Evolutionary conservation across 805 yeast genomes (phyloP), one percentile per base, ranked within the genome.

Genomic region (Candida nanaspora): DNA sequence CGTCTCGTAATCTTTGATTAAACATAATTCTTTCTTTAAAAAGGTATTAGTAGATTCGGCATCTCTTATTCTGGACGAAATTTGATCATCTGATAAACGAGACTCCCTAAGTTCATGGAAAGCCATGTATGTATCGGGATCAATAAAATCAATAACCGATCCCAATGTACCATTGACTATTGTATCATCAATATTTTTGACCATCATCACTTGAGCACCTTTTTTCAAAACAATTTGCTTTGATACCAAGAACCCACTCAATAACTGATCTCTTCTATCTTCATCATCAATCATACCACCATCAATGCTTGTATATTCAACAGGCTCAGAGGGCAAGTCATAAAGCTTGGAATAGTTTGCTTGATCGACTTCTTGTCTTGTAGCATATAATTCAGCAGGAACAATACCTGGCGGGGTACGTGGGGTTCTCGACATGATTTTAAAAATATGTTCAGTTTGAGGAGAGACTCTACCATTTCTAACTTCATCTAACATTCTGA

Each of bases 131-230:
- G 81, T 74, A 28, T 68, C 70, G 16, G 71, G 67, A 51, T 74
- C 78, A 26, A 74, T 59, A 36, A 62, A 62, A 19, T 57, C 66
- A 9, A 62, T 46, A 1, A 85, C 82, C 48, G 69, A 79, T 0
- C 94, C 94, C 26, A 84, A 61, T 0, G 88, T 78, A 0, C 94
- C 94, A 61, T 85, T 85, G 10, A 84, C 93, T 37, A 85, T 64
- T 0, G 78, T 70, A 23, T 75, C 81, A 53, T 82, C 91, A 42
- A 80, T 69, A 53, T 85, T 85, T 54, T 84, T 84, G 36, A 84
- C 70, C 69, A 84, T 76, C 91, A 85, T 84, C 1, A 85, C 94
- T 59, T 84, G 93, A 0, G 91, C 86, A 35, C 82, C 82, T 41
- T 71, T 71, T 52, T 83, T 85, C 50, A 85, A 61, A 6, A 65